Base-by-base conservation (phyloP, 805 yeast species). In the Cyberlindnera lachancei region DNA sequence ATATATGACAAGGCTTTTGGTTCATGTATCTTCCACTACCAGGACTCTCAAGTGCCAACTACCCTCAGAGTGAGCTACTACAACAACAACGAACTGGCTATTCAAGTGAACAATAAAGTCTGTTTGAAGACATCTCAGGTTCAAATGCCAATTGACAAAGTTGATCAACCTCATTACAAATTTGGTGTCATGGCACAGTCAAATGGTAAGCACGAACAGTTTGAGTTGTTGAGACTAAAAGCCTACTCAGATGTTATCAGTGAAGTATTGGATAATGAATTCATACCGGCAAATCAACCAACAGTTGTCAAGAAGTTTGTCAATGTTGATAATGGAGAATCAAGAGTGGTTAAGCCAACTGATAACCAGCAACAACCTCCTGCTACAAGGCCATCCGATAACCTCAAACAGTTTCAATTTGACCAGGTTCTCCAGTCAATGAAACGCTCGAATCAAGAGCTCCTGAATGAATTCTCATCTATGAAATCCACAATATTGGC, bases 101-200 rank as follows among this genome's bases (percentile, higher is more conserved):
- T 81, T n/a, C 85, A 82, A 40, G 59, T 79, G 30, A 85, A 82
- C 54, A 82, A 82, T 52, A 73, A 69, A 44, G 62, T 82, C 35
- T 76, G 87, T 48, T 73, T 81, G 55, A 75, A 75, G 53, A 76
- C 87, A 0, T 68, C 72, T 36, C 55, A 70, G 34, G 59, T 81
- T 23, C 49, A 55, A 22, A 49, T 81, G 14, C 72, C 72, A 20
- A 39, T 52, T 6, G 43, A 58, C 21, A 19, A 10, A 10, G 10
- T 19, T 10, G n/a, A n/a, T n/a, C n/a, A n/a, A n/a, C n/a, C n/a
- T n/a, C n/a, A n/a, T n/a, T 63, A 69, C 37, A 63, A 56, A 29
- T 36, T 80, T 29, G 86, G 86, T 36, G 56, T 72, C 5, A 59
- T 78, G 21, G 82, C 79, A 2, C 47, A 48, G 14, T 58, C 72